Percentiles rank a stretch among this genome's conserved stretches.
These are phyloP conservation scores for Ophioceras dolichostomum DNA, from an alignment of 2,329 filamentous ascomycete species.

Conservation along the genomic window DNA sequence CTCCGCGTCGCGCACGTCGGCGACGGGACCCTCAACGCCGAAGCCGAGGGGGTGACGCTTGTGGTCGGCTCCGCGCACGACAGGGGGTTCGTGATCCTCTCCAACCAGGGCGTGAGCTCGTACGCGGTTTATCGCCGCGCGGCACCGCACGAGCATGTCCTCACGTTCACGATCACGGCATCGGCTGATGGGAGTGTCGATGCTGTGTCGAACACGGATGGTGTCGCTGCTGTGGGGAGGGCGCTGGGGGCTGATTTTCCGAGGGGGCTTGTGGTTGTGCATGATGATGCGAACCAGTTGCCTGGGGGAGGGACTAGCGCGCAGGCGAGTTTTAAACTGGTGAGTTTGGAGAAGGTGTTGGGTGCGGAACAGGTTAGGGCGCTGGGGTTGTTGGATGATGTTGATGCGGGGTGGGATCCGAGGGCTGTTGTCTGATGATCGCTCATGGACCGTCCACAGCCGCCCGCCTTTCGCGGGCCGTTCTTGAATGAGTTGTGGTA, in stretches of 20 bases:
- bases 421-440: too few species aligned
- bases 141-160: slow-evolving; percentile 33
- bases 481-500: too few species aligned
- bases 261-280: slow-evolving; percentile 33
- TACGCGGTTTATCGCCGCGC: slow-evolving; percentile 37
- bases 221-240: slow-evolving; percentile 31
- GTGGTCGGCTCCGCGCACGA: slow-evolving; percentile 29
- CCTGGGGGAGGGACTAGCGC: slow-evolving; percentile 28
- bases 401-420: slow-evolving; percentile 27
- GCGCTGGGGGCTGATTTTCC: slow-evolving; percentile 27
- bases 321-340: slow-evolving; percentile 37
- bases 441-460: too few species aligned
- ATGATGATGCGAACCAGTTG: slow-evolving; percentile 41
- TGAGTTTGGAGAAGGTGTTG: slow-evolving; percentile 27
- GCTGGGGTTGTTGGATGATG: slow-evolving; percentile 19
- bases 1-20: slow-evolving; percentile 27
- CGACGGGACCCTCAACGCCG: slow-evolving; percentile 33
- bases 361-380: slow-evolving; percentile 13
- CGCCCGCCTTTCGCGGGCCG: too few species aligned
- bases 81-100: slow-evolving; percentile 37
- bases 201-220: slow-evolving; percentile 40
- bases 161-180: slow-evolving; percentile 32
- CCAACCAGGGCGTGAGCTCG: slow-evolving; percentile 37
- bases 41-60: slow-evolving; percentile 41
- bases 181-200: slow-evolving; percentile 30